Evolutionary conservation across 208 protist genomes (phyloP).

Genomic region (Acanthamoeba sp.): DNA sequence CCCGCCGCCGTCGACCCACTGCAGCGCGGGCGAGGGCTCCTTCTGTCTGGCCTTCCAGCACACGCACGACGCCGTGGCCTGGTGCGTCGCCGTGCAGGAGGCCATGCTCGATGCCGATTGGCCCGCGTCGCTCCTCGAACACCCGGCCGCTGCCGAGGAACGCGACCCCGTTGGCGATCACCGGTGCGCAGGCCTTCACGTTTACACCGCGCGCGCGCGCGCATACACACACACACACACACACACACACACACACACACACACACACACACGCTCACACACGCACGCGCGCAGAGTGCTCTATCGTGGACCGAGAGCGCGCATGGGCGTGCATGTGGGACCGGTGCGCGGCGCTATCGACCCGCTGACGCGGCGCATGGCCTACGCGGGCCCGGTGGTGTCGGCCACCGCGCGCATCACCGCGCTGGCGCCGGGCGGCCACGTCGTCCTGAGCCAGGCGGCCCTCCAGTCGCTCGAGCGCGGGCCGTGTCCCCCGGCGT

Average conservation of each 20-base stretch:
- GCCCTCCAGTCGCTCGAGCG: neutral
- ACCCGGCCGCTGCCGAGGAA: conserved; percentile 44
- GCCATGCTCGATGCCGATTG: neutral
- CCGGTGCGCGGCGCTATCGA: neutral
- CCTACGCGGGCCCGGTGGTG: neutral
- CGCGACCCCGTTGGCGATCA: neutral
- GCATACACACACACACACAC: neutral
- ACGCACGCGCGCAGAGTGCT: neutral
- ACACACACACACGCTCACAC: neutral
- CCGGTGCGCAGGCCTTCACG: neutral
- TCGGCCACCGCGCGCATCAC: neutral
- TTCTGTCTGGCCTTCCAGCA: conserved; percentile 63
- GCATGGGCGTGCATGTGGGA: conserved; percentile 47
- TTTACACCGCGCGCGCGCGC: too few relatives aligned
- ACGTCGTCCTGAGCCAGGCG: neutral
- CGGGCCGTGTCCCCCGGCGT: neutral
- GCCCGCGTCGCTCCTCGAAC: neutral
- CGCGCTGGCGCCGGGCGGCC: neutral
- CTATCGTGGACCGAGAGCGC: neutral
- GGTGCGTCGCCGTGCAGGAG: conserved; percentile 30
- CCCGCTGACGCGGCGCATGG: neutral
- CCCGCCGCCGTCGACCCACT: neutral
- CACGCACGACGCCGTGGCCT: neutral
- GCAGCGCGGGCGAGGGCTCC: conserved; percentile 25
- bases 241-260: neutral